Conservation (phyloP, 805 yeast genomes). For the Ogataea polymorpha region DNA sequence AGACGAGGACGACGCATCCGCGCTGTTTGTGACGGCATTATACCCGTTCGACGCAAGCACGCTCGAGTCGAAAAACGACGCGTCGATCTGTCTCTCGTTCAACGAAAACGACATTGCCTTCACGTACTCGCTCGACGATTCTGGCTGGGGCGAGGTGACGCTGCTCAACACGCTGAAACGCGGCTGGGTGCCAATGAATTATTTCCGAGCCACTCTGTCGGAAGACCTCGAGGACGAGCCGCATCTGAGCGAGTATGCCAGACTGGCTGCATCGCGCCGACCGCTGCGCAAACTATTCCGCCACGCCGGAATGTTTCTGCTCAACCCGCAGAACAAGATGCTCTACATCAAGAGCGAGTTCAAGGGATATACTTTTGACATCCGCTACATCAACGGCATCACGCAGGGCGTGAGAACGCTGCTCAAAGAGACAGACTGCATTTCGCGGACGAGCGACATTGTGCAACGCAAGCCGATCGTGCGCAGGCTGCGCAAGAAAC, state of each 20-base stretch:
- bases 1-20: conserved; percentile 34
- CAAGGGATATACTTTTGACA: conserved; percentile 50
- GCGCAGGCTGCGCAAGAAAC: conserved; percentile 60
- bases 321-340: conserved; percentile 57
- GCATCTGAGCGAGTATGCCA: conserved; percentile 18
- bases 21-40: conserved; percentile 35
- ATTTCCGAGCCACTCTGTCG: conserved; percentile 46
- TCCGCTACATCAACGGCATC: conserved; percentile 56
- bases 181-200: conserved; percentile 88
- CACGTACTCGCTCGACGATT: conserved; percentile 72
- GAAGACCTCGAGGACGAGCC: conserved; percentile 19
- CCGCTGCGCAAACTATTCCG: conserved; percentile 56
- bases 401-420: conserved; percentile 70
- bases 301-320: conserved; percentile 62
- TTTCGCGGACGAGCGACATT: conserved; percentile 68
- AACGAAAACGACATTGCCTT: conserved; percentile 68
- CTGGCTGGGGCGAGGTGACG: conserved; percentile 89
- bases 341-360: conserved; percentile 33
- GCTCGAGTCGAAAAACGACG: conserved; percentile 61
- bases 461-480: conserved; percentile 62
- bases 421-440: conserved; percentile 65
- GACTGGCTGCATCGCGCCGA: conserved; percentile 40
- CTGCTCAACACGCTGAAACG: conserved; percentile 56
- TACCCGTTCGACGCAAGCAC: conserved; percentile 39
- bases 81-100: conserved; percentile 71